Evolutionary conservation across 2,329 filamentous ascomycete genomes (phyloP), one percentile per base, ranked within the genome.

Genomic region (Diplodia mutila): DNA sequence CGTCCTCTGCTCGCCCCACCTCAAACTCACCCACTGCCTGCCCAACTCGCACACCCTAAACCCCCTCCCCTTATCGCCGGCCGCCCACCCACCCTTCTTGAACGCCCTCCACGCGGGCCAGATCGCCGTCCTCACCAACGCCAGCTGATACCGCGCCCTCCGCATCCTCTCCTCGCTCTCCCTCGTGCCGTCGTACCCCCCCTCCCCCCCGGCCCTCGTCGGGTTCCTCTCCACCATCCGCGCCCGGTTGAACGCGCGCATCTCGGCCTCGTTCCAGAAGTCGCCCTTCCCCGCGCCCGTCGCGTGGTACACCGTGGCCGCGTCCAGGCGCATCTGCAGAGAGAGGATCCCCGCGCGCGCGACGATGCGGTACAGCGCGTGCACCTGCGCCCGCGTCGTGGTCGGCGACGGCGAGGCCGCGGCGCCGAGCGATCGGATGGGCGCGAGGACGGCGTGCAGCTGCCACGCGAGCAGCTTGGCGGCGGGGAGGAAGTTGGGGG

Each of bases 301-400:
- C n/a, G 34, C 16, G 52, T 32, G 27, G 46, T 59, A 68, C 9
- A 68, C 48, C 2, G 54, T 61, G 37, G 5, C 2, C 3, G 16
- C n/a, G 53, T 68, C 67, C n/a, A 65, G 61, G 0, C 61, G 53
- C 67, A 61, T 68, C 18, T 53, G 61, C 32, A 68, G 34, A 2
- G 51, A 5, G 0, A 68, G 61, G n/a, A 46, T 11, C 16, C 53
- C 67, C 6, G 67, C 61, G 23, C 34, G 34, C 16, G 11, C 16
- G 1, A 66, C 29, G 29, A 68, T 27, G n/a, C n/a, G 12, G 61
- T 12, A 53, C 5, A 68, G 61, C 2, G 7, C 29, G 29, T 18
- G 25, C 27, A 23, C 16, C 14, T 7, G n/a, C 5, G n/a, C n/a
- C n/a, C n/a, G n/a, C n/a, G n/a, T n/a, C n/a, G n/a, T n/a, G n/a